Conservation (phyloP, 1,284 basidiomycete species). For the Cutaneotrichosporon daszewskae region DNA sequence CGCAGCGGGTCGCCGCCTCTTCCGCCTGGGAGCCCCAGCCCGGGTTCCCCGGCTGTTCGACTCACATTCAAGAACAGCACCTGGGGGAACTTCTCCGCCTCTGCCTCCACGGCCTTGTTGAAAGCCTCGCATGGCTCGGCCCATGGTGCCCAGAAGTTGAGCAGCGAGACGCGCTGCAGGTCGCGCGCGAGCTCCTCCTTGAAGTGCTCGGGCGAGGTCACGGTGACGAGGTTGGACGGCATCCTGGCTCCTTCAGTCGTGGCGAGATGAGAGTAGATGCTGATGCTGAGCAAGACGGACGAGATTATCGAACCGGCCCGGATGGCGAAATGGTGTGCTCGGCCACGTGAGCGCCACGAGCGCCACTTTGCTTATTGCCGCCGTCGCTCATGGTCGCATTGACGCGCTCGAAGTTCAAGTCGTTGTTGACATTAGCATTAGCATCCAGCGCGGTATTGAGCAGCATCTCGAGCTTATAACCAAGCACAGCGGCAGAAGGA, state of each 20-base stretch:
- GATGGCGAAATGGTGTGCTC: background rate
- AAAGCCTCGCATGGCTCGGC: constrained; percentile 82
- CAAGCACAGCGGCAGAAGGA: no score
- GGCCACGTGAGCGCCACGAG: background rate
- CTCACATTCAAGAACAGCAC: constrained; percentile 70
- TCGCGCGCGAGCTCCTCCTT: constrained; percentile 67
- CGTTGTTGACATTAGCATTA: no score
- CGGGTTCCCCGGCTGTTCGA: background rate
- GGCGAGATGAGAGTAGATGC: no score
- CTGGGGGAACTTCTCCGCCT: constrained; percentile 65
- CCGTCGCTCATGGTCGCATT: no score
- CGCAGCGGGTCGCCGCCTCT: background rate
- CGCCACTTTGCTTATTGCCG: background rate
- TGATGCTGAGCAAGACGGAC: no score
- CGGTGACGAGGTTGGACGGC: constrained; percentile 47
- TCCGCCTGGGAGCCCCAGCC: background rate
- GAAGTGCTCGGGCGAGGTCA: constrained; percentile 66
- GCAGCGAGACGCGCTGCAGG: constrained; percentile 69
- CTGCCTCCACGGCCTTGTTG: constrained; percentile 66
- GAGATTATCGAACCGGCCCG: no score
- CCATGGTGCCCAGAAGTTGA: constrained; percentile 93
- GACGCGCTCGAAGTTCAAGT: no score
- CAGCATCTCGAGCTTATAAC: no score
- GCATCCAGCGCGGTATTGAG: no score
- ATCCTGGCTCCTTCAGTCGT: no score